Percentiles rank a stretch among this genome's conserved stretches.
These are phyloP conservation scores for Fusarium poae DNA, from an alignment of 2,329 filamentous ascomycete genomes.

Conservation along the genomic window DNA sequence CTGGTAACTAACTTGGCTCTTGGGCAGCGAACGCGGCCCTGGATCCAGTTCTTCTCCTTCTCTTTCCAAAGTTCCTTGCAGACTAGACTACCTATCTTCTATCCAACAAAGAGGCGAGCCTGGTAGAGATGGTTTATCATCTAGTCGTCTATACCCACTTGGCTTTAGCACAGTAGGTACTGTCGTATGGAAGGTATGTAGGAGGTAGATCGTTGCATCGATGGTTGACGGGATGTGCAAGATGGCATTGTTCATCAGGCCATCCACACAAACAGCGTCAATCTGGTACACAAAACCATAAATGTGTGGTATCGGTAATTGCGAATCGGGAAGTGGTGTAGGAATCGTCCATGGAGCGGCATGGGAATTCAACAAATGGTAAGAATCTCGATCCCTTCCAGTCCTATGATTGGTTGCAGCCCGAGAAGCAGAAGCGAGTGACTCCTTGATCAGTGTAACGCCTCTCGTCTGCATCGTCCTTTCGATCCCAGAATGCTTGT, in stretches of 20 bases:
- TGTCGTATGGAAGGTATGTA: not conserved
- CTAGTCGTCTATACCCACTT: not conserved
- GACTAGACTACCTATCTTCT: not conserved
- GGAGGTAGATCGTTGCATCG: constrained; percentile 9
- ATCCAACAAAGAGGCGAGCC: constrained; percentile 1
- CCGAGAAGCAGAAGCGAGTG: constrained; percentile 12
- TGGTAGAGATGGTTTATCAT: constrained; percentile 1
- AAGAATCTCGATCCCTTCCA: constrained; percentile 45
- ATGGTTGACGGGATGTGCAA: constrained; percentile 4
- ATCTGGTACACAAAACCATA: not conserved
- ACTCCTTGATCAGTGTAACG: constrained; percentile 29
- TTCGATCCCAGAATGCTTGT: constrained; percentile 25
- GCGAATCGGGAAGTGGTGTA: constrained; percentile 17
- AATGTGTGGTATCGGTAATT: constrained; percentile 17
- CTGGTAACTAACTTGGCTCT: not conserved
- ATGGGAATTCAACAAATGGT: constrained; percentile 44
- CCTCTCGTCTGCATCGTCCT: constrained; percentile 24
- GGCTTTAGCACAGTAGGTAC: not conserved
- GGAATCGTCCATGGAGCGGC: constrained; percentile 34
- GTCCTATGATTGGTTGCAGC: constrained; percentile 21
- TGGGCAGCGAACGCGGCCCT: not conserved
- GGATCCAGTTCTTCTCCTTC: constrained; percentile 11
- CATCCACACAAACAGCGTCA: not conserved
- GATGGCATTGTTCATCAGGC: constrained; percentile 11
- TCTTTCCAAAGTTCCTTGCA: constrained; percentile 4